Evolutionary conservation across 2,329 filamentous ascomycete genomes (phyloP).

Genomic region (Penicillium rolfsii): DNA sequence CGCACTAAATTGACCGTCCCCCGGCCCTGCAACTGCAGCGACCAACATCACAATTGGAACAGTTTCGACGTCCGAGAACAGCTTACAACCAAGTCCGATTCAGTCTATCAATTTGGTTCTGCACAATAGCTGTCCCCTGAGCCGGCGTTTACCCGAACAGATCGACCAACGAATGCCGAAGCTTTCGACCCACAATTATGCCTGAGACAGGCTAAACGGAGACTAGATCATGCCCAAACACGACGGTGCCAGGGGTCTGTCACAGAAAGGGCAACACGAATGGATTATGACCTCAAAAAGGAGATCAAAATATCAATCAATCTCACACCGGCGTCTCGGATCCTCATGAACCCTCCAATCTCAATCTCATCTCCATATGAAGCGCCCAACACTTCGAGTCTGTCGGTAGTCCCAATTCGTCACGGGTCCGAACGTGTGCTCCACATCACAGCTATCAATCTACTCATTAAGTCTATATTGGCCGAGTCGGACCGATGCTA

Average conservation of each 20-base stretch:
- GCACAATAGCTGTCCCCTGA: not conserved
- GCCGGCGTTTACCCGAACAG: not conserved
- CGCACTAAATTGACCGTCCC: not conserved
- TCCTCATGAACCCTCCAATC: constrained; percentile 17
- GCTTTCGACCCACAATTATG: not conserved
- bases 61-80: not conserved
- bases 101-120: not conserved
- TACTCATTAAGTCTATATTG: not conserved
- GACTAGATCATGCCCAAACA: not conserved
- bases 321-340: constrained; percentile 6
- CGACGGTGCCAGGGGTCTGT: not conserved
- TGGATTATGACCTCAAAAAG: not conserved
- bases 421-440: not conserved
- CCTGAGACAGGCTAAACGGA: not conserved
- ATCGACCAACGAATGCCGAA: not conserved
- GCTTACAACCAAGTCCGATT: not conserved
- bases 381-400: constrained; percentile 10
- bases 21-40: not conserved
- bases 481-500: not conserved
- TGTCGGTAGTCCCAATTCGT: not conserved
- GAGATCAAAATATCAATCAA: constrained; percentile 16
- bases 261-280: not conserved
- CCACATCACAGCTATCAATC: not conserved
- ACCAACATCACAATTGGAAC: not conserved
- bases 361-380: not conserved